Base-by-base conservation (phyloP, 176 grass and related monocot species). In the Panicum miliaceum region DNA sequence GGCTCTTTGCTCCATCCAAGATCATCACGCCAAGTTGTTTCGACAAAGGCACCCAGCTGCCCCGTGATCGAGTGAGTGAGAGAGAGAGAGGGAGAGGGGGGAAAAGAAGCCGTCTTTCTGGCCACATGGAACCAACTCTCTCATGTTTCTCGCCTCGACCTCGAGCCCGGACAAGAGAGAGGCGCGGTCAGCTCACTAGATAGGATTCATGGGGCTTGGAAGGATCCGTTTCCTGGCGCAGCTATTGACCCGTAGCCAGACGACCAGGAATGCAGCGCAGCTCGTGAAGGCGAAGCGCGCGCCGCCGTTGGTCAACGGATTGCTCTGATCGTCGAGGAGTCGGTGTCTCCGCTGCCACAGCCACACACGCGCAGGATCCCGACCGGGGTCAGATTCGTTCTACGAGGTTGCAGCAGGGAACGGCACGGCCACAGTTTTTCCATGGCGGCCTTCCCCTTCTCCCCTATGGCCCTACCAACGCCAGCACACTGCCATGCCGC, bases 61-160 rank as follows among this genome's bases (percentile, higher is more conserved):
- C 76, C 53, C 87, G 82, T 89, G 88, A 85, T 20, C 15, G 4
- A 69, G 63, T 0, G 46, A 12, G 29, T 32, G 29, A 32, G 29
- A 32, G 29, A 32, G 1, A 2, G 29, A 32, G 29, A 6, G 8
- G 1, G 8, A 0, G 15, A 6, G 4, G 6, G 19, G 3, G n/a
- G 41, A 52, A 82, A 81, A 88, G 60, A 8, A 13, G 52, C 34
- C 7, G 0, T 79, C 47, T 58, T 88, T 83, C 42, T 73, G 75
- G 61, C 68, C 71, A 89, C 82, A 85, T 56, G 78, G 54, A 86
- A 54, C 88, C 83, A 82, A 89, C 83, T 82, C 25, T 82, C 88
- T 56, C 88, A 64, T 89, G 88, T 64, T 89, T 26, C 88, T 72
- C 76, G 36, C 84, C 85, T 45, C 59, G 34, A 46, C 84, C 85